These are phyloP conservation scores for Pestalotiopsis sp. DNA, from an alignment of 2,329 filamentous ascomycete species.

Conservation along the genomic window DNA sequence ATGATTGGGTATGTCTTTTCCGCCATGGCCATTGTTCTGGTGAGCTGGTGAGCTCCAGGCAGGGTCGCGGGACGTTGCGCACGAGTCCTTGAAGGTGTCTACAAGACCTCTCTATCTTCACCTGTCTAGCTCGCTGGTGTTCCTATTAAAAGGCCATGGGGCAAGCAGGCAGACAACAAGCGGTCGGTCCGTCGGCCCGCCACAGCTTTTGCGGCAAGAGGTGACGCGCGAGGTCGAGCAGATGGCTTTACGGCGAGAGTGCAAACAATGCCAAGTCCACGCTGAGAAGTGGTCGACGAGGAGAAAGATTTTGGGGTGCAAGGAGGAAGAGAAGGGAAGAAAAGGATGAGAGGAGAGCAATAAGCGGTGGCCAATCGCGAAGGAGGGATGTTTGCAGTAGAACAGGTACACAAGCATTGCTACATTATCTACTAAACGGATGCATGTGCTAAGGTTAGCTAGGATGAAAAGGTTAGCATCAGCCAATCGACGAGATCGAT, in stretches of 20 bases:
- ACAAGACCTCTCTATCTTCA: not conserved
- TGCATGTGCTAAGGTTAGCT: not conserved
- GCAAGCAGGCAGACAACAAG: too few species aligned
- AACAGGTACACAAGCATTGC: too few species aligned
- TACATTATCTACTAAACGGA: too few species aligned
- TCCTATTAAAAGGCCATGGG: not conserved
- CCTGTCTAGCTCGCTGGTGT: too few species aligned
- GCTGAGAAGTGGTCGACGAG: not conserved
- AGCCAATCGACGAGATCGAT: not conserved
- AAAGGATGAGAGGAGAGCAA: not conserved
- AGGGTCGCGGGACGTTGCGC: not conserved
- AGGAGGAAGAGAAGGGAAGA: not conserved
- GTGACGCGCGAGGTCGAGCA: not conserved
- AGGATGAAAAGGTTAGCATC: not conserved
- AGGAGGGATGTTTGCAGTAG: too few species aligned
- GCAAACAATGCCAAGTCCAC: not conserved
- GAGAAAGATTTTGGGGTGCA: not conserved
- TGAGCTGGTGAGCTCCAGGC: not conserved
- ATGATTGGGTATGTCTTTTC: slow-evolving; percentile 47
- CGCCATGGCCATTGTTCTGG: slow-evolving; percentile 19
- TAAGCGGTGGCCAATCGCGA: too few species aligned
- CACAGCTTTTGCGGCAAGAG: not conserved
- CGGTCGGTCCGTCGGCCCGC: not conserved
- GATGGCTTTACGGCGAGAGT: not conserved
- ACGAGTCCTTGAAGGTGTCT: not conserved